Base-by-base conservation (phyloP, 257 asterid species). In the Salvia miltiorrhiza region DNA sequence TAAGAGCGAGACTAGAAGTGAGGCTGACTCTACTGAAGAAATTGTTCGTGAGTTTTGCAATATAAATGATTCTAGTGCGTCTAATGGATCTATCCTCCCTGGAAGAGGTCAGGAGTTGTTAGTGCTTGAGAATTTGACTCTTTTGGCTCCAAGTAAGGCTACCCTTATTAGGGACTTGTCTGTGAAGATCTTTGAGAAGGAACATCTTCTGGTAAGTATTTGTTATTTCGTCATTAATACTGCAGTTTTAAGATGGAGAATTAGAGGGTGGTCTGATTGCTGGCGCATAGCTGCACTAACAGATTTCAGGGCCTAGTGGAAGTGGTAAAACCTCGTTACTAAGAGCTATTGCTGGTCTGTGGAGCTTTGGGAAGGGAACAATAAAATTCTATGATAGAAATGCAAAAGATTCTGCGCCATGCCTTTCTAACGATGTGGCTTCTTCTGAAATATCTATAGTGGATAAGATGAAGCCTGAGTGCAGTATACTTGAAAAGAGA, bases 301-400 rank as follows among this genome's bases (percentile, higher is more conserved):
- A 92, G 98, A 67, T 92, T 75, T 79, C 97, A 62, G 98, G 98
- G 63, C 96, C 96, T n/a, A 92, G 98, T 76, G 98, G 98, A 58
- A 86, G 95, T 78, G 98, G 98, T 56, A 92, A 92, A 80, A 92
- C 98, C 73, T 89, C 98, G 35, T 71, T 90, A 47, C 73, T 92
- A 73, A 89, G 97, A 82, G 84, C 96, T 50, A 20, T 89, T 45
- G 98, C 97, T 68, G 98, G 98, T 71, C 90, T 90, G 72, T 92
- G 98, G 98, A 88, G 76, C 80, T 85, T 75, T 11, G 98, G 98
- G 56, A 79, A 43, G 57, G 98, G 98, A 72, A 80, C 84, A 62
- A 79, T 90, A 64, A 83, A 88, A 60, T 81, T 90, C 78, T 87
- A 78, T 61, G 81, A 76, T 41, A 76, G 45, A 73, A 72, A 69